Conservation (phyloP, 2,329 filamentous ascomycete genomes). For the Neofusicoccum laricinum region DNA sequence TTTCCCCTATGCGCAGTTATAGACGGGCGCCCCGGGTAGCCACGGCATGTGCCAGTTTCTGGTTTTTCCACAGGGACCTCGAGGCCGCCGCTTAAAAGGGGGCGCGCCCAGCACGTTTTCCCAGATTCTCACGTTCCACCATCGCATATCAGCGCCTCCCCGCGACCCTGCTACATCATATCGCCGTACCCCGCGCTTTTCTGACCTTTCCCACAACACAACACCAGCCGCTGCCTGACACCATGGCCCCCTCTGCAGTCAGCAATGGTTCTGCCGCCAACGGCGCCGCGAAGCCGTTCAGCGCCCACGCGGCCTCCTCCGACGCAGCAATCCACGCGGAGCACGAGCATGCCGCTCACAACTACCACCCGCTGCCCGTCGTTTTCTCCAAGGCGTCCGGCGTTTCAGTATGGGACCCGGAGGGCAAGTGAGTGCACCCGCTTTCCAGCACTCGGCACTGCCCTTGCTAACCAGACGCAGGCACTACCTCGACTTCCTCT, state of each 20-base stretch:
- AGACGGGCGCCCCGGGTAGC: slow-evolving; percentile 21
- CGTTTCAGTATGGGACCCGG: slow-evolving; percentile 92
- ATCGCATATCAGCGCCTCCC: neutral
- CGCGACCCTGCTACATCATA: neutral
- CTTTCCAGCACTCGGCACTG: neutral
- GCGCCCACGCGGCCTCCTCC: slow-evolving; percentile 74
- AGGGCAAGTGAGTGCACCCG: slow-evolving; percentile 52
- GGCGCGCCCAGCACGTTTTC: neutral
- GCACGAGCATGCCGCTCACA: slow-evolving; percentile 86
- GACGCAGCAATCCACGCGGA: slow-evolving; percentile 76
- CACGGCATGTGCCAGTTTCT: slow-evolving; percentile 13
- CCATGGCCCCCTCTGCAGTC: slow-evolving; percentile 20
- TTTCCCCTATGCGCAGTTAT: slow-evolving; percentile 25
- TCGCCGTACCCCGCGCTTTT: neutral
- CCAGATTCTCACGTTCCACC: neutral
- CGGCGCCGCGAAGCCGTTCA: slow-evolving; percentile 1
- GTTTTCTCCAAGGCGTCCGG: slow-evolving; percentile 70
- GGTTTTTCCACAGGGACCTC: neutral
- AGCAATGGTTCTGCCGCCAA: slow-evolving; percentile 26
- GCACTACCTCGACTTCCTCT: slow-evolving; percentile 96
- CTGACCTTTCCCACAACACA: neutral
- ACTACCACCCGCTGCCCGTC: slow-evolving; percentile 95
- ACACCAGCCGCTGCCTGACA: neutral
- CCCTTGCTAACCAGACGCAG: neutral
- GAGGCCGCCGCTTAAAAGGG: slow-evolving; percentile 2